phyloP scores from a whole-genome alignment of 2,329 filamentous ascomycete species.

The Penicillium palitans region DNA sequence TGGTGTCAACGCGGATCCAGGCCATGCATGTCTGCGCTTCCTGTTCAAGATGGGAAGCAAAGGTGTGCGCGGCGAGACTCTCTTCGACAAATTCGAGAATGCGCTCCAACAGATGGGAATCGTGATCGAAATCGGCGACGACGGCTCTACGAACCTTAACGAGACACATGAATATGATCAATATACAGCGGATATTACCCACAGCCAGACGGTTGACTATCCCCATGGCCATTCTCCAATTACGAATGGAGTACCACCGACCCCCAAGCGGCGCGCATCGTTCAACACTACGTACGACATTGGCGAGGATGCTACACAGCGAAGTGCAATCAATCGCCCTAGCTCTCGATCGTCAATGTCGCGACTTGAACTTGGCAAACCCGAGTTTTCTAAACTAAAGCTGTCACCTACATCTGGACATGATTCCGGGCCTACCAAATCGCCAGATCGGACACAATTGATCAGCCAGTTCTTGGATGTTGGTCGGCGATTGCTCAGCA shows the following conservation, averaged over 20 bases:
- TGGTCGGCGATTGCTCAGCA: slow-evolving; percentile 38
- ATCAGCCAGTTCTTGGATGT: slow-evolving; percentile 43
- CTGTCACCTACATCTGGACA: slow-evolving; percentile 18
- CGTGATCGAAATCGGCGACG: slow-evolving; percentile 61
- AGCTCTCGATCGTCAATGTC: slow-evolving; percentile 49
- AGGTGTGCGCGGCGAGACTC: slow-evolving; percentile 53
- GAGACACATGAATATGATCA: slow-evolving; percentile 32
- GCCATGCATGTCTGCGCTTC: slow-evolving; percentile 73
- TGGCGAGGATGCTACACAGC: slow-evolving; percentile 53
- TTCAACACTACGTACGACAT: slow-evolving; percentile 56
- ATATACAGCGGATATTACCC: slow-evolving; percentile 27
- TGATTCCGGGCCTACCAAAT: slow-evolving; percentile 18
- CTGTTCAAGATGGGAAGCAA: slow-evolving; percentile 74
- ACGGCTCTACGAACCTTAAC: slow-evolving; percentile 42
- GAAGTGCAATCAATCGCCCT: slow-evolving; percentile 38
- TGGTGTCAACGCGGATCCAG: slow-evolving; percentile 69
- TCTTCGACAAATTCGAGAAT: slow-evolving; percentile 69
- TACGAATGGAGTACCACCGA: slow-evolving; percentile 33
- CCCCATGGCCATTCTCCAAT: slow-evolving; percentile 21
- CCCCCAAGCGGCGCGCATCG: slow-evolving; percentile 52
- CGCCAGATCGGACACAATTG: slow-evolving; percentile 38
- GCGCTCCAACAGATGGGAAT: slow-evolving; percentile 71
- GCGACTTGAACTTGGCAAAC: slow-evolving; percentile 40
- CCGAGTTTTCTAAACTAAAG: slow-evolving; percentile 33
- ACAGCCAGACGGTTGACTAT: slow-evolving; percentile 21